Evolutionary conservation across 495 filamentous ascomycete genomes (phyloP), one percentile per base, ranked within the genome.

Genomic region (Copromyces sp.): DNA sequence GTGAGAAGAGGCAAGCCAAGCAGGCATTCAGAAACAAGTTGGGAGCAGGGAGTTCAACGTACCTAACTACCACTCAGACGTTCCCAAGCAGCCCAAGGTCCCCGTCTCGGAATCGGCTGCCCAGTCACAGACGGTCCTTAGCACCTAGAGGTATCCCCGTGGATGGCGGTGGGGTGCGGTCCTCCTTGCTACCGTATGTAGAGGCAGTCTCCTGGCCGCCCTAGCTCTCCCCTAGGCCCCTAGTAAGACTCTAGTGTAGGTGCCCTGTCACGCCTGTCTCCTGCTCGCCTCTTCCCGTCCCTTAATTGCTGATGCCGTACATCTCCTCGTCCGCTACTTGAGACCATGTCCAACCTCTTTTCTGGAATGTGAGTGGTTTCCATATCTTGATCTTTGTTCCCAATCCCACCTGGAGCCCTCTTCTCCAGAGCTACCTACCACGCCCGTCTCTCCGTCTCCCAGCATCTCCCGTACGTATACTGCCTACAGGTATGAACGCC

Each of bases 261-360:
- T 70, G 38, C 65, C 61, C 45, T 39, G 12, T 17, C 53, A 37
- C 70, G 38, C 45, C 47, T 72, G 38, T 39, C 61, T 38, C 65
- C 71, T 71, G 69, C 44, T 72, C 68, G 29, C 35, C 47, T 69
- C 41, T 68, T 68, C 65, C 39, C 38, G 40, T 65, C 20, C 39
- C 53, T 65, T 65, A 65, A 65, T 65, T 65, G 53, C 53, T 65
- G 53, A 65, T 65, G 53, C 53, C 53, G 53, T 61, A 61, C 53
- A 61, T 47, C 24, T 68, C 29, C 68, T 45, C 41, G 8, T 71
- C 20, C 17, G 16, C 70, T 70, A 32, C 45, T 47, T 38, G 38
- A 75, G 79, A 86, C 78, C 71, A 93, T 93, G 91, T 90, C 90
- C 74, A 91, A 89, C 80, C 87, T 93, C 80, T 91, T 93, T 76